Evolutionary conservation across 345 rosid species (phyloP).

Genomic region (Ricinus communis): DNA sequence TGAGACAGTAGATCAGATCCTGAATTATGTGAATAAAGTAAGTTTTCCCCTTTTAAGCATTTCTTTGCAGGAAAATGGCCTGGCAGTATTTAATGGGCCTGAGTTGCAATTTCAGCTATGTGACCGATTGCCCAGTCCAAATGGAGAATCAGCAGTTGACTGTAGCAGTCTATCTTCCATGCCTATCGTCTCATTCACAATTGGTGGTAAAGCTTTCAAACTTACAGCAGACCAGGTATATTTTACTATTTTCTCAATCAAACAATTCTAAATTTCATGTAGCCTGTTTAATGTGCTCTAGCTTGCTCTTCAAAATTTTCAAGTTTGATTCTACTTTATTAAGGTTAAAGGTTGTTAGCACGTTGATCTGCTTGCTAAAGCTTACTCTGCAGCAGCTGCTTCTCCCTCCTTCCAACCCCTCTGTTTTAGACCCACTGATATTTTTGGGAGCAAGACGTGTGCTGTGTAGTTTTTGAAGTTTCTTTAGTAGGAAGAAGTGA

Average conservation of each 20-base stretch:
- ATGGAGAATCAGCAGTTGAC: slow-evolving; percentile 34
- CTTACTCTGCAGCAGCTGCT: too few relatives aligned
- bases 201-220: slow-evolving; percentile 32
- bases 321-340: too few relatives aligned
- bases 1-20: slow-evolving; percentile 28
- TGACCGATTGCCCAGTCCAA: slow-evolving; percentile 32
- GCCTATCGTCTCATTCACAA: slow-evolving; percentile 30
- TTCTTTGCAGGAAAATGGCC: not conserved
- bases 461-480: too few relatives aligned
- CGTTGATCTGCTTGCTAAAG: too few relatives aligned
- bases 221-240: slow-evolving; percentile 30
- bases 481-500: too few relatives aligned
- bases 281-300: too few relatives aligned
- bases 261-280: not conserved
- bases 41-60: not conserved
- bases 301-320: too few relatives aligned
- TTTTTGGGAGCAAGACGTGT: too few relatives aligned
- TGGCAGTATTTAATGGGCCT: not conserved
- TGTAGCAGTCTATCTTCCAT: slow-evolving; percentile 27
- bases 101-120: slow-evolving; percentile 26
- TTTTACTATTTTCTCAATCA: not conserved
- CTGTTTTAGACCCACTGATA: too few relatives aligned
- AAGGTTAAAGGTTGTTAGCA: too few relatives aligned
- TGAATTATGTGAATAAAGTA: slow-evolving; percentile 25
- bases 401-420: too few relatives aligned